Base-by-base conservation (phyloP, 192 early-diverging fungal species). In the Linnemannia schmuckeri region DNA sequence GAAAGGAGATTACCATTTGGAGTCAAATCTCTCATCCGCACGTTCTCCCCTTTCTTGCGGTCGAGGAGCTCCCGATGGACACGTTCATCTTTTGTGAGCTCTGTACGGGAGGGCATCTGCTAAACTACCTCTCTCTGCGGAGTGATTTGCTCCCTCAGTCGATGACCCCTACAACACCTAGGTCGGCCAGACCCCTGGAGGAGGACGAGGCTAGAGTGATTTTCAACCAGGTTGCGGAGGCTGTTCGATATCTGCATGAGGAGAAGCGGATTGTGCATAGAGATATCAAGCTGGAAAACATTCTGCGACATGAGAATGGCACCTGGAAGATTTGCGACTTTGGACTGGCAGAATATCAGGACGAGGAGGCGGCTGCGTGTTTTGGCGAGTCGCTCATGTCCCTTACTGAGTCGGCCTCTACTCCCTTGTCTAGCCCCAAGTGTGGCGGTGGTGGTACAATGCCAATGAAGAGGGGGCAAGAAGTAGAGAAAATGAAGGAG, bases 251-350 rank as follows among this genome's bases (percentile, higher is more conserved):
- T 83, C 74, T 99, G 78, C 98, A 99, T 89, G 75, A 90, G 54
- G 89, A 93, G 75, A 91, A 92, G 54, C 92, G 93, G 27, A 90
- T 97, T 72, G 92, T 92, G 13, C 98, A 99, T 88, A 92, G 96
- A 12, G 98, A 99, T 83, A 90, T 99, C 77, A 99, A 99, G 85
- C 92, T 96, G 30, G 98, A 99, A 77, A 99, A 98, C 82, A 89
- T 98, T 33, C 89, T 98, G 44, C 89, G 96, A 27, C 94, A 93
- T 76, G 90, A 90, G 68, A 72, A 92, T 24, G 90, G 89, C 12
- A 88, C 88, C 18, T 89, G 95, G 80, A 98, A 98, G 89, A 87
- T 99, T 24, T 95, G 94, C 55, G 98, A 99, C 80, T 99, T 99
- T 90, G 97, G 97, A 13, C 83, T 97, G 18, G 90, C 95, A 5